Evolutionary conservation across 148 eudicot genomes (phyloP).

Genomic region (Cornus controversa): DNA sequence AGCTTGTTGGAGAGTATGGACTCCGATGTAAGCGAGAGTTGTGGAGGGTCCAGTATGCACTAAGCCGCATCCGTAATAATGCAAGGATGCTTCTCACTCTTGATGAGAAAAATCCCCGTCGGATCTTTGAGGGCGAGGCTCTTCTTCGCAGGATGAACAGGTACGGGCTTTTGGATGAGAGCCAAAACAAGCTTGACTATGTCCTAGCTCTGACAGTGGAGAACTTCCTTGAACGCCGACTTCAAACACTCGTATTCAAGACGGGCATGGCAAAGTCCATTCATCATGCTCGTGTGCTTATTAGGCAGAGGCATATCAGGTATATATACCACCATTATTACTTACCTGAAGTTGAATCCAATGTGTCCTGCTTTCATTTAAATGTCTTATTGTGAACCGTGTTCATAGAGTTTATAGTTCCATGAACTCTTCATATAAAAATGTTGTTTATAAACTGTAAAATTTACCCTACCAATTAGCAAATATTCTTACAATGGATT

Average conservation of each 20-base stretch:
- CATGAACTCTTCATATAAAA: too few species aligned
- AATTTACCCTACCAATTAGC: too few species aligned
- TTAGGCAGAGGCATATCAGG: constrained; percentile 70
- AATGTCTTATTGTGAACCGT: not conserved
- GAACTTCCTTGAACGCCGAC: constrained; percentile 67
- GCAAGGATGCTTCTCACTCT: constrained; percentile 65
- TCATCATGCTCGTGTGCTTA: constrained; percentile 64
- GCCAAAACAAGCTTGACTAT: constrained; percentile 67
- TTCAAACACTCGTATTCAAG: constrained; percentile 63
- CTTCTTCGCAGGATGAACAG: constrained; percentile 58
- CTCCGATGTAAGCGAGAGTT: constrained; percentile 66
- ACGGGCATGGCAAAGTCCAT: constrained; percentile 75
- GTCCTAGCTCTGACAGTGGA: constrained; percentile 66
- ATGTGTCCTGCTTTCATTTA: not conserved
- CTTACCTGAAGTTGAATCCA: not conserved
- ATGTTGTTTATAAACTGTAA: too few species aligned
- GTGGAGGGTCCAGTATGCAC: constrained; percentile 60
- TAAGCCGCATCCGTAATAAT: constrained; percentile 58
- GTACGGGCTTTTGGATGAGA: constrained; percentile 55
- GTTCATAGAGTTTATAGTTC: not conserved
- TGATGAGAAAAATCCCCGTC: constrained; percentile 60
- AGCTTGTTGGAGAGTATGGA: constrained; percentile 69
- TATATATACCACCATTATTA: constrained; percentile 20
- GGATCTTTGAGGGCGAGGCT: constrained; percentile 70
- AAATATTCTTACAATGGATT: too few species aligned